Evolutionary conservation across 352 stramenopile species (phyloP).

Genomic region (Phytophthora pseudosyringae): DNA sequence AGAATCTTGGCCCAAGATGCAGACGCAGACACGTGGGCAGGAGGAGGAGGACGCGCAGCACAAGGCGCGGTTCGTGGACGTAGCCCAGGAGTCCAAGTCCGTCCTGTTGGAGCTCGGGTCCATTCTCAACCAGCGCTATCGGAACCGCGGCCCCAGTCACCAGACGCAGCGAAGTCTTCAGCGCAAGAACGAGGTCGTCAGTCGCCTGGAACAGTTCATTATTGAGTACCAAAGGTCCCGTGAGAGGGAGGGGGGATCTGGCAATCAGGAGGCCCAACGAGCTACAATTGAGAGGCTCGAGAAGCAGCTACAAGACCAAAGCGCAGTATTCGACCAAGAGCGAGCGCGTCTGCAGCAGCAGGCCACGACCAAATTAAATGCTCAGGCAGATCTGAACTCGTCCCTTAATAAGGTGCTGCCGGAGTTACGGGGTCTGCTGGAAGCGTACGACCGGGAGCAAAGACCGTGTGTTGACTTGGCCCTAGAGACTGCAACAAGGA

Average conservation of each 20-base stretch:
- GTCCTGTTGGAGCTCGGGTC: constrained; percentile 8
- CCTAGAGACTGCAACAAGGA: not conserved
- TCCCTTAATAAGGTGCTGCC: constrained; percentile 20
- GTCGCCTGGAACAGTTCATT: constrained; percentile 16
- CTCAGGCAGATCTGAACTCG: constrained; percentile 10
- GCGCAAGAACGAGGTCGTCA: constrained; percentile 24
- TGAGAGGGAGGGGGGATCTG: constrained; percentile 1
- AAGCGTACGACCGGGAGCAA: constrained; percentile 26
- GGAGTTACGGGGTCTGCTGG: constrained; percentile 15
- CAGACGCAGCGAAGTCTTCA: constrained; percentile 20
- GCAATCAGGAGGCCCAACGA: constrained; percentile 1
- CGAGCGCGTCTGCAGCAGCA: constrained; percentile 17
- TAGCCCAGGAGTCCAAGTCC: constrained; percentile 17
- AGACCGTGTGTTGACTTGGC: not conserved
- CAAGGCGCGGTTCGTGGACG: constrained; percentile 4
- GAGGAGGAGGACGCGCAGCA: not conserved
- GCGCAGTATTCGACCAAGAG: constrained; percentile 13
- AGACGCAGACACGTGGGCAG: constrained; percentile 5
- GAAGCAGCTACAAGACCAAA: constrained; percentile 22
- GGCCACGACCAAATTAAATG: not conserved
- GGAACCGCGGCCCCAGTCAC: constrained; percentile 5
- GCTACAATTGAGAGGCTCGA: constrained; percentile 12
- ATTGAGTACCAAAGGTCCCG: not conserved
- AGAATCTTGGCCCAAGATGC: no score
- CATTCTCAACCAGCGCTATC: constrained; percentile 16